Conservation (phyloP, 169 alveolate species). For the Theileria annulata region DNA sequence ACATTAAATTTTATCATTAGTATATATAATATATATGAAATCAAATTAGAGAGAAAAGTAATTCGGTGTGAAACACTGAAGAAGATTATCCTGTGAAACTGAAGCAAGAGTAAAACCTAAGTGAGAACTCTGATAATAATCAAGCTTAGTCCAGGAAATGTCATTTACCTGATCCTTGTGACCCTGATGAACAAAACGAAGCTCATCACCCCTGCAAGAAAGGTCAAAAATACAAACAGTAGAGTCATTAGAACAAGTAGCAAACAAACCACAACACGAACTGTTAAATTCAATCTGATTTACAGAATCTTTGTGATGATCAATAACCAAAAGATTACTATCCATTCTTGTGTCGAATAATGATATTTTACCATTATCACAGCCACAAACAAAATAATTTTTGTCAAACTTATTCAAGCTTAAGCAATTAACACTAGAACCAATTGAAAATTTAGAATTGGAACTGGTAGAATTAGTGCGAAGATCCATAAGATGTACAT, state of each 20-base stretch:
- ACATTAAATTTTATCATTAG: too few relatives aligned
- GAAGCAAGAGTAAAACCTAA: constrained; percentile 63
- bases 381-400: constrained; percentile 60
- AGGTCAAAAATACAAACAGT: constrained; percentile 75
- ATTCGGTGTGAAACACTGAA: constrained; percentile 63
- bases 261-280: constrained; percentile 73
- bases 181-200: constrained; percentile 73
- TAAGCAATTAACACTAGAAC: constrained; percentile 50
- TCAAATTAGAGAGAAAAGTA: constrained; percentile 32
- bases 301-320: constrained; percentile 72
- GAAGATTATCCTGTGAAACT: constrained; percentile 48
- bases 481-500: neutral
- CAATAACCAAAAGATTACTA: constrained; percentile 38
- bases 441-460: constrained; percentile 22
- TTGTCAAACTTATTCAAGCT: constrained; percentile 66
- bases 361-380: constrained; percentile 62
- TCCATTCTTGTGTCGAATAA: constrained; percentile 71
- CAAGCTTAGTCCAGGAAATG: constrained; percentile 67
- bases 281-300: constrained; percentile 69
- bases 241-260: constrained; percentile 72
- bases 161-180: constrained; percentile 74
- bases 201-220: constrained; percentile 59
- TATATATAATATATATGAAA: neutral
- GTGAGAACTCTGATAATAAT: constrained; percentile 13
- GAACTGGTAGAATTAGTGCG: neutral